Conservation (phyloP, 2,329 filamentous ascomycete genomes). For the Didymella pinodella region DNA sequence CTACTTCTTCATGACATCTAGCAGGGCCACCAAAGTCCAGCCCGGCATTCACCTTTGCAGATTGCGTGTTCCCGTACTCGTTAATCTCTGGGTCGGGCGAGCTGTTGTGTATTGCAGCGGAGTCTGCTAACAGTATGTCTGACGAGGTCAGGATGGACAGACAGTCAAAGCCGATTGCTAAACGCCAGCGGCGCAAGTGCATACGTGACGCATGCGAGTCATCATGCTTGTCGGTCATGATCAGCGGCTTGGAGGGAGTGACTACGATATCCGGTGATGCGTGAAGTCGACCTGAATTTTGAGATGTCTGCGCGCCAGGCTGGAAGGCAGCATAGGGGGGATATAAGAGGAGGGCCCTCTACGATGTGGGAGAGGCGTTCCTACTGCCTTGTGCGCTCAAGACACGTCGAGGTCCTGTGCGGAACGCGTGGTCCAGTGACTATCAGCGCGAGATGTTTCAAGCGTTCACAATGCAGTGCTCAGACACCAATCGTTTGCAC, state of each 20-base stretch:
- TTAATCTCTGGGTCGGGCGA: slow-evolving; percentile 19
- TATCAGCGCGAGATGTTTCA: not conserved
- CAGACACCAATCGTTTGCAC: not conserved
- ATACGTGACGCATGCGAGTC: not conserved
- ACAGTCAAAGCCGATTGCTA: not conserved
- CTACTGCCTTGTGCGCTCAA: not conserved
- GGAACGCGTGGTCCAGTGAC: not conserved
- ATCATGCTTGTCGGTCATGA: not conserved
- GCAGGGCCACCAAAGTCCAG: slow-evolving; percentile 1
- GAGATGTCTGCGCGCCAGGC: not conserved
- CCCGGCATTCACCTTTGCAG: slow-evolving; percentile 24
- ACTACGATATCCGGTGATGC: not conserved
- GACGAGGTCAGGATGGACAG: not conserved
- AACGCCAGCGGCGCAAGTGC: not conserved
- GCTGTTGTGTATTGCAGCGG: no score
- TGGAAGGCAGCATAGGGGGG: not conserved
- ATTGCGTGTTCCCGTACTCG: slow-evolving; percentile 26
- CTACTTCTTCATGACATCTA: not conserved
- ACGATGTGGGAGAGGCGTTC: not conserved
- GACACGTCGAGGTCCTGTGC: not conserved
- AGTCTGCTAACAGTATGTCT: not conserved
- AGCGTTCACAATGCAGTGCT: not conserved
- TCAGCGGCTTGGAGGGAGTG: not conserved
- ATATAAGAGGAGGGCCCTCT: not conserved
- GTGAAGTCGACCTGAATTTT: not conserved